These are phyloP conservation scores for Populus tomentosa DNA, from an alignment of 441 rosid species.

Conservation along the genomic window DNA sequence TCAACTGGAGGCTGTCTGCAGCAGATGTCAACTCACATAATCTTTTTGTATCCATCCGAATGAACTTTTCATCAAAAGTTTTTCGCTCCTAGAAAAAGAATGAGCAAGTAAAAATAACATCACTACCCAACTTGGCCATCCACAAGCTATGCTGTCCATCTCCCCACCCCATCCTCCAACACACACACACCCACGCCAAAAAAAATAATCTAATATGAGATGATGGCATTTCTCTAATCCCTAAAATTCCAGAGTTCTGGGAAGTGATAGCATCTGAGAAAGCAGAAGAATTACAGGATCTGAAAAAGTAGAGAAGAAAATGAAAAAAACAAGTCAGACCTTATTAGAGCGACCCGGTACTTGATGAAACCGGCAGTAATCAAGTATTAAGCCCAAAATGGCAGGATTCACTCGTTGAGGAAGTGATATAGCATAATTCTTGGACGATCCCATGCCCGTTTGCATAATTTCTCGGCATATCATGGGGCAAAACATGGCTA, in stretches of 20 bases:
- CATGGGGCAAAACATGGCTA: conserved; percentile 73
- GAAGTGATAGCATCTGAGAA: neutral
- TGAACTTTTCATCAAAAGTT: conserved; percentile 53
- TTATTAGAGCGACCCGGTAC: conserved; percentile 64
- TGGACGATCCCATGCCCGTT: conserved; percentile 58
- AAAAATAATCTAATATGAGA: no score
- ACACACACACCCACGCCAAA: neutral
- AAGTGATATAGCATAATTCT: conserved; percentile 60
- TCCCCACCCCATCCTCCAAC: neutral
- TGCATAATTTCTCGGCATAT: conserved; percentile 55
- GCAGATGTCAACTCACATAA: conserved; percentile 65
- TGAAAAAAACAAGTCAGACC: conserved; percentile 28
- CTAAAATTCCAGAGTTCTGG: no score
- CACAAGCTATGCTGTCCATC: neutral
- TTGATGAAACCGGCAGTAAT: conserved; percentile 72
- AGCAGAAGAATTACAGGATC: neutral
- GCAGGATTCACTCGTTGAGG: conserved; percentile 63
- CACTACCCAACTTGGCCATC: neutral
- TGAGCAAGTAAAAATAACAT: conserved; percentile 1
- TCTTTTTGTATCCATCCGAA: conserved; percentile 55
- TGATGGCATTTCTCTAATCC: neutral
- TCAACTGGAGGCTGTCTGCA: conserved; percentile 59
- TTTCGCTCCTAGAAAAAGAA: conserved; percentile 47
- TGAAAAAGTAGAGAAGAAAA: neutral
- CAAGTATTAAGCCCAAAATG: conserved; percentile 50